Evolutionary conservation across 2,329 filamentous ascomycete species (phyloP), one percentile per base, ranked within the genome.

Genomic region (Colletotrichum higginsianum): DNA sequence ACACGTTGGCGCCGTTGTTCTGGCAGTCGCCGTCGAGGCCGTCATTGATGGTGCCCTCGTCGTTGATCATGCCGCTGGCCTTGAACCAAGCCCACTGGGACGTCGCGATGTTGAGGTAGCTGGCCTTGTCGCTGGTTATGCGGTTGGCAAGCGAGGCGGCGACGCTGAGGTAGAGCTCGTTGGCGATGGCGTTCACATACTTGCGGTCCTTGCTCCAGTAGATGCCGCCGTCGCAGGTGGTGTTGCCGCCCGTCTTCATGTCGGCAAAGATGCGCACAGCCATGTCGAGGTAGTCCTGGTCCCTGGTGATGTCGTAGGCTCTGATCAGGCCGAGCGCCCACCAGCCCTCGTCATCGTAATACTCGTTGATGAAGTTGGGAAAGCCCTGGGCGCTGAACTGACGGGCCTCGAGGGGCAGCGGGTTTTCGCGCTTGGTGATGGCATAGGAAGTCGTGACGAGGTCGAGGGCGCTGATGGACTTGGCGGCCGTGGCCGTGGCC

Each of bases 341-440:
- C 89, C 89, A 91, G n/a, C 87, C 85, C 76, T 89, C 86, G 75
- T 91, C 89, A 73, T 91, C 89, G 74, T 89, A 89, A 70, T 80
- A 89, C 8, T 85, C 83, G 71, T 89, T 88, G 66, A 86, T 78
- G 76, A 88, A 89, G 66, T 83, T 77, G 4, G 75, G 73, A 66
- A 82, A 83, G 16, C 77, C 79, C 64, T 73, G 42, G 23, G 60
- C 60, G 44, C 71, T 69, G 44, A 70, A 58, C 47, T 73, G 71
- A 26, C 81, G 78, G 40, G 50, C 62, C 61, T 62, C 65, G 35
- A 73, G 82, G 26, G 77, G 73, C 74, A 81, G 77, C 53, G 79
- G 81, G 18, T 76, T 77, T 15, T 75, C 72, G 55, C 70, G 67
- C 57, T 74, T 74, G 50, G 58, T 76, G 50, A 82, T 74, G 58